Percentiles rank a stretch among this genome's conserved stretches.
phyloP scores from a whole-genome alignment of 2,329 filamentous ascomycete genomes.

The Botrytis pseudocinerea region DNA sequence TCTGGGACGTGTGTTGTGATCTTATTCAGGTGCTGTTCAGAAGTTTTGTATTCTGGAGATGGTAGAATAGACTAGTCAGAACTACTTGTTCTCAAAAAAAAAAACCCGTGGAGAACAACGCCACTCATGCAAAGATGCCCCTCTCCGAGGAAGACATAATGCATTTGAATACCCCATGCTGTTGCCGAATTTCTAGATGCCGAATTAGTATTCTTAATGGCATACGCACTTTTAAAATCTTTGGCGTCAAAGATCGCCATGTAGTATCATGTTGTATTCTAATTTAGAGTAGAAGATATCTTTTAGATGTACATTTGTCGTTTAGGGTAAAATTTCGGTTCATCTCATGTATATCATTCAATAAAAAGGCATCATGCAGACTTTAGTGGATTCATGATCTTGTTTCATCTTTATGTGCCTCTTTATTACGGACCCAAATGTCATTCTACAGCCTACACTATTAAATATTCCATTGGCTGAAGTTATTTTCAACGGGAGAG shows the following conservation, averaged over 20 bases:
- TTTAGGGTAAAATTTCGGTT: neutral
- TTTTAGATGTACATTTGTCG: neutral
- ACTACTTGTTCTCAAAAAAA: neutral
- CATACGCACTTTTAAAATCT: neutral
- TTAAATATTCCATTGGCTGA: neutral
- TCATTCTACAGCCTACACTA: neutral
- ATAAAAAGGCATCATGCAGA: neutral
- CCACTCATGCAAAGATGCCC: no score
- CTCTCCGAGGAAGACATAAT: neutral
- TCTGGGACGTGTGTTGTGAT: neutral
- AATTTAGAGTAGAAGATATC: neutral
- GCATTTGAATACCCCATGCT: neutral
- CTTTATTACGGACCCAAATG: neutral
- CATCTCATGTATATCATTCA: neutral
- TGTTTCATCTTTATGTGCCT: neutral
- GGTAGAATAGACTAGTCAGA: neutral
- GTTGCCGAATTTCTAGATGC: neutral
- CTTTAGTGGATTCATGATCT: neutral
- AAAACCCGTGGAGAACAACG: neutral
- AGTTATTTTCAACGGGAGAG: neutral
- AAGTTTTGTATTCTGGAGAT: neutral
- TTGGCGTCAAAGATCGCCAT: neutral
- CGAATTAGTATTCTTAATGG: neutral
- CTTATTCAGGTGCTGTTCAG: neutral
- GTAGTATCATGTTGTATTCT: neutral